phyloP scores from a whole-genome alignment of 139 green algal genomes.

The Spirogloea muscicola region DNA sequence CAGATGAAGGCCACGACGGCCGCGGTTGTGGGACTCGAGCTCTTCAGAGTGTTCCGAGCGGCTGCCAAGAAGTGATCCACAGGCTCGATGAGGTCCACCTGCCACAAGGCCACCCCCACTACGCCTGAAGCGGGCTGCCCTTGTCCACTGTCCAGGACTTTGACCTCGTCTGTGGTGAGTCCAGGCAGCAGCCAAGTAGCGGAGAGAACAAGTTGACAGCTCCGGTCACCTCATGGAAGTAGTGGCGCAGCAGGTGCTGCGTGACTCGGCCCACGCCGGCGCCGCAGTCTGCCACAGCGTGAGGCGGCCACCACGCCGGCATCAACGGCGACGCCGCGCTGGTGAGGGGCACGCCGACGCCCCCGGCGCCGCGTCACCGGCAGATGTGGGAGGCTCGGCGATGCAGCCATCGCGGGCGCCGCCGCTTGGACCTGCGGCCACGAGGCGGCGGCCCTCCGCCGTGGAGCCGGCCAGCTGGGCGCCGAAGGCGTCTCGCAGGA shows the following conservation, averaged over 20 bases:
- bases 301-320: no score
- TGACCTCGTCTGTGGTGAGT: no score
- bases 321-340: no score
- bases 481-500: slow-evolving; percentile 31
- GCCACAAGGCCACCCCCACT: no score
- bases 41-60: not conserved
- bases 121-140: no score
- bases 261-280: slow-evolving; percentile 87
- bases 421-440: no score
- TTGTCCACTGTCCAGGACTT: no score
- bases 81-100: slow-evolving; percentile 78
- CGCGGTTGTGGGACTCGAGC: not conserved
- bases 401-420: no score
- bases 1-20: slow-evolving; percentile 39
- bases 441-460: not conserved
- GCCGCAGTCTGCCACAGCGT: slow-evolving; percentile 90
- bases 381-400: no score
- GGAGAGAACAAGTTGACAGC: not conserved
- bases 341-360: no score
- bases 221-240: slow-evolving; percentile 69
- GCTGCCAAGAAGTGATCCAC: slow-evolving; percentile 36
- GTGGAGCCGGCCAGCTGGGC: slow-evolving; percentile 1
- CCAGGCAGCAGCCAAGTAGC: no score
- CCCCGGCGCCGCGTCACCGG: no score
- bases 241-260: slow-evolving; percentile 77